Percentiles rank a stretch among this genome's conserved stretches.
Evolutionary conservation across 2,329 filamentous ascomycete species (phyloP).

Genomic region (Uncinocarpus reesii): DNA sequence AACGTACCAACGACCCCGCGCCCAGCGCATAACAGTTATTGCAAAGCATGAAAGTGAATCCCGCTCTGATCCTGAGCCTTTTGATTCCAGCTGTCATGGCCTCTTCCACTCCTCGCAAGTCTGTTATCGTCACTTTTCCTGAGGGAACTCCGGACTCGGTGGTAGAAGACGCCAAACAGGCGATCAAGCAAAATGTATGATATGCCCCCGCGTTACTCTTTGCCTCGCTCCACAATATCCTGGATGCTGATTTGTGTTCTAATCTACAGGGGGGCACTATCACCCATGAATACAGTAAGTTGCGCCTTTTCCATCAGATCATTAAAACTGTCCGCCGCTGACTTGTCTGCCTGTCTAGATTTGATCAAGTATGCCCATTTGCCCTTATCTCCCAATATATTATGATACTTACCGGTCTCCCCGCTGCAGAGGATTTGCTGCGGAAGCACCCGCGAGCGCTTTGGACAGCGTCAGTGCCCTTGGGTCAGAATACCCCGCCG

Average conservation of each 20-base stretch:
- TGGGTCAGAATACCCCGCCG: slow-evolving; percentile 50
- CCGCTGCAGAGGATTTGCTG: slow-evolving; percentile 59
- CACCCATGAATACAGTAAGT: slow-evolving; percentile 69
- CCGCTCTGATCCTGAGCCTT: slow-evolving; percentile 46
- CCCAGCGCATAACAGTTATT: neutral
- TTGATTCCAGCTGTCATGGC: slow-evolving; percentile 54
- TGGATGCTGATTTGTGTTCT: neutral
- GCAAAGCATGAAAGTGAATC: slow-evolving; percentile 54
- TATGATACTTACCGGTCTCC: slow-evolving; percentile 15
- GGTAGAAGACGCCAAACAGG: slow-evolving; percentile 59
- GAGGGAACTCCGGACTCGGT: slow-evolving; percentile 57
- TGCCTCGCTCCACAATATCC: neutral
- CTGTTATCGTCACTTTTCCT: slow-evolving; percentile 69
- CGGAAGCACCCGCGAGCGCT: slow-evolving; percentile 58
- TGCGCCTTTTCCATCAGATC: slow-evolving; percentile 11
- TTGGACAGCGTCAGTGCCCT: slow-evolving; percentile 57
- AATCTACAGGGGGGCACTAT: slow-evolving; percentile 54
- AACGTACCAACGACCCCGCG: neutral
- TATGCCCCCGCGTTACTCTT: neutral
- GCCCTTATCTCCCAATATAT: neutral
- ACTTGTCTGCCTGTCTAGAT: slow-evolving; percentile 22
- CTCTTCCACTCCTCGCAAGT: slow-evolving; percentile 49
- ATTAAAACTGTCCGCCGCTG: slow-evolving; percentile 15
- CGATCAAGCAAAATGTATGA: slow-evolving; percentile 54
- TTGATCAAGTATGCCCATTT: slow-evolving; percentile 34